Percentiles rank a stretch among this genome's conserved stretches.
Conservation (phyloP, 148 eudicot genomes). For the Nepenthes gracilis region DNA sequence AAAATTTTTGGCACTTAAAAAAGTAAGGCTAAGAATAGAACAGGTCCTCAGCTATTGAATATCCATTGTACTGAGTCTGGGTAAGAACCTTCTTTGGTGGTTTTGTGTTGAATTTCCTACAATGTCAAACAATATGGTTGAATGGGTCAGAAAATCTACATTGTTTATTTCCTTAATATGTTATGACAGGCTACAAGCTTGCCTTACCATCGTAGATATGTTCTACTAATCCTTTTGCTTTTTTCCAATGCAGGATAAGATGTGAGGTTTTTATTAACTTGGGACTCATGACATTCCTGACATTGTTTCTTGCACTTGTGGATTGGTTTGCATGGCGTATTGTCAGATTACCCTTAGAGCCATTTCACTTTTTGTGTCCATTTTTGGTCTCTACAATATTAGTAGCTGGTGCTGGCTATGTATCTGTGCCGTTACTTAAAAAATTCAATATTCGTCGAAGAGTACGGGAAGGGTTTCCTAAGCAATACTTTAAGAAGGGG, state of each 20-base stretch:
- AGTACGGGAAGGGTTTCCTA: constrained; percentile 36
- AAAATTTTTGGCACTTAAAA: too few species aligned
- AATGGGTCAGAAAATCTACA: neutral
- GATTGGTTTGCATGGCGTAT: constrained; percentile 91
- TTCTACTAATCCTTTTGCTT: neutral
- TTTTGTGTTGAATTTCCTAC: too few species aligned
- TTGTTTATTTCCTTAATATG: neutral
- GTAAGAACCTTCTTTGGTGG: too few species aligned
- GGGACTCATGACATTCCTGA: constrained; percentile 55
- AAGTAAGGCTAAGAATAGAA: too few species aligned
- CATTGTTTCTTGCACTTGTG: constrained; percentile 42
- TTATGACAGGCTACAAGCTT: too few species aligned
- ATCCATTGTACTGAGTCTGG: too few species aligned
- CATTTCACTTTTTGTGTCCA: constrained; percentile 62
- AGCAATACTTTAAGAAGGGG: constrained; percentile 43
- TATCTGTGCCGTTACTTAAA: constrained; percentile 64
- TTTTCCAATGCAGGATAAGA: constrained; percentile 42
- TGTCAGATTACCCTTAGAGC: constrained; percentile 63
- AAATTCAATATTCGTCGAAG: constrained; percentile 40
- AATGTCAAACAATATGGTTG: too few species aligned
- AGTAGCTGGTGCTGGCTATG: constrained; percentile 65
- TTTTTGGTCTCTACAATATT: constrained; percentile 49
- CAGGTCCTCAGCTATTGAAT: too few species aligned
- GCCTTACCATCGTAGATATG: too few species aligned
- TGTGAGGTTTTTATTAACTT: constrained; percentile 59